Evolutionary conservation across 345 rosid genomes (phyloP), one percentile per base, ranked within the genome.

Genomic region (Sonneratia alba): DNA sequence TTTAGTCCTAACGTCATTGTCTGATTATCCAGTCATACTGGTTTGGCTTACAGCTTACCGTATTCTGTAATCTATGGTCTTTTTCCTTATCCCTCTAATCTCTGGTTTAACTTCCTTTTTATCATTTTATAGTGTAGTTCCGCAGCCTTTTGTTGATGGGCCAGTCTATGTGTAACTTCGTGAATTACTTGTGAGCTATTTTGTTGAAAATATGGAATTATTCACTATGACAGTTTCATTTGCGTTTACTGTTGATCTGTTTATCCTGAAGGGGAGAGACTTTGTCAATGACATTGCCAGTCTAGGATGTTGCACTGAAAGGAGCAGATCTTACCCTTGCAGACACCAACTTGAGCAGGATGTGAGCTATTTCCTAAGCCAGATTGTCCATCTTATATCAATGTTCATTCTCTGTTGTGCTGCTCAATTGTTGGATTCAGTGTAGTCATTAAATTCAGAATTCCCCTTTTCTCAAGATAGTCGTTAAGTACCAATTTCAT

Each of bases 261-360:
- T 63, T 63, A 40, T 72, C 67, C 45, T 8, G 40, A 70, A 88
- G 97, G 87, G 36, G 62, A 83, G 71, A 74, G 79, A 75, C 48
- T 67, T 70, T 75, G 70, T 71, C 8, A 77, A 78, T 45, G 87
- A 75, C 64, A 79, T 78, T 71, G 74, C 74, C 48, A 74, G 80
- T 78, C 72, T 72, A 66, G 77, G 71, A 68, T 77, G 72, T 24
- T 69, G 71, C 73, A 56, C 51, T 13, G 51, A 68, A 70, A 83
- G 83, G 78, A 77, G 78, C 18, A 74, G 62, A 68, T 71, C 79
- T 67, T 82, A 74, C 81, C 89, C 81, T 73, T 85, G 80, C 77
- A 83, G 89, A 80, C 81, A 76, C 75, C 96, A 90, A 79, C 96
- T 92, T 63, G 91, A 92, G 71, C 83, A 80, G 73, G 96, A 92